These are phyloP conservation scores for Ascosphaera aggregata DNA, from an alignment of 2,329 filamentous ascomycete species.

Conservation along the genomic window DNA sequence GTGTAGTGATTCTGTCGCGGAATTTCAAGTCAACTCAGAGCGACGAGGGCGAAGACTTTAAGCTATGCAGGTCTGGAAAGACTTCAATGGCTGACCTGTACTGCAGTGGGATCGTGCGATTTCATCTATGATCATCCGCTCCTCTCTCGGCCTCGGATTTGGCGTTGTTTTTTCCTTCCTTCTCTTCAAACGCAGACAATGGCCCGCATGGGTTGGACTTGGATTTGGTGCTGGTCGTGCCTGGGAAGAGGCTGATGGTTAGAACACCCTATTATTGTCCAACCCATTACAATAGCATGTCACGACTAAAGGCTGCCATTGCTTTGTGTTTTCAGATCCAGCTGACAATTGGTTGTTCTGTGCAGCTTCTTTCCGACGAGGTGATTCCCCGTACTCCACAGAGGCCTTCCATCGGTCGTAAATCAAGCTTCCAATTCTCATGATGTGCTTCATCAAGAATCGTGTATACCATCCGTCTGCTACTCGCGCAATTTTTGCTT, in stretches of 20 bases:
- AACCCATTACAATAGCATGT: neutral
- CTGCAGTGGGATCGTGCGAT: slow-evolving; percentile 91
- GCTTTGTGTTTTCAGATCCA: slow-evolving; percentile 1
- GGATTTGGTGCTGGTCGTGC: slow-evolving; percentile 92
- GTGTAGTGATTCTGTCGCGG: neutral
- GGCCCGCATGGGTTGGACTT: slow-evolving; percentile 85
- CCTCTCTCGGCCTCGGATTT: slow-evolving; percentile 83
- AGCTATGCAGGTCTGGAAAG: too few species aligned
- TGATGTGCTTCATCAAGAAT: neutral
- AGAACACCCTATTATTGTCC: too few species aligned
- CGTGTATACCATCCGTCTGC: neutral
- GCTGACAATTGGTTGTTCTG: too few species aligned
- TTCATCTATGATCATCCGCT: slow-evolving; percentile 93
- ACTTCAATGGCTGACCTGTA: slow-evolving; percentile 4
- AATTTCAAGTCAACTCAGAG: neutral
- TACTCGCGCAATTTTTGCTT: too few species aligned
- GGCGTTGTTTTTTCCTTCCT: slow-evolving; percentile 97
- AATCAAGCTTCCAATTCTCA: neutral
- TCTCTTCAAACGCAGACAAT: slow-evolving; percentile 91
- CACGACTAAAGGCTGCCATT: slow-evolving; percentile 3
- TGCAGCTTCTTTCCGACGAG: slow-evolving; percentile 21
- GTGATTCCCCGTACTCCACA: slow-evolving; percentile 16
- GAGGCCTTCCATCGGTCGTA: slow-evolving; percentile 14
- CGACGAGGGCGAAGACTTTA: too few species aligned
- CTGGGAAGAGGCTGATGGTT: slow-evolving; percentile 94